Conservation (phyloP, 169 alveolate genomes). For the Theileria equi region DNA sequence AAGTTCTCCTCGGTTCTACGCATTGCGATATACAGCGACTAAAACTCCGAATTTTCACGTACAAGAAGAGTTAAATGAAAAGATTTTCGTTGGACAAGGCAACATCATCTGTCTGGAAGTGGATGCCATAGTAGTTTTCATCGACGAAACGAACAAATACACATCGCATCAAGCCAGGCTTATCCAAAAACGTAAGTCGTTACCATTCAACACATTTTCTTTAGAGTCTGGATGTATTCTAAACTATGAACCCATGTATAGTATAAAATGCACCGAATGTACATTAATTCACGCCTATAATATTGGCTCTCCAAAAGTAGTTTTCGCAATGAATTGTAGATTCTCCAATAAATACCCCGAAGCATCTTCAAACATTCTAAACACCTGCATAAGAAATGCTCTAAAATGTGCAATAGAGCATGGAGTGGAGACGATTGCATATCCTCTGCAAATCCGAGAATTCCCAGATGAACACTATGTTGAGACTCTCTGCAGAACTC, state of each 20-base stretch:
- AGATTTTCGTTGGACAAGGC: constrained; percentile 42
- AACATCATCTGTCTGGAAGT: constrained; percentile 47
- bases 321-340: constrained; percentile 39
- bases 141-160: constrained; percentile 36
- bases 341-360: constrained; percentile 55
- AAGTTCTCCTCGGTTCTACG: not conserved
- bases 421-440: constrained; percentile 38
- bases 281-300: constrained; percentile 35
- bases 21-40: constrained; percentile 10
- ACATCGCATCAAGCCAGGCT: constrained; percentile 19
- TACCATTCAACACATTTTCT: not conserved
- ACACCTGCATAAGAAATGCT: constrained; percentile 39
- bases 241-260: constrained; percentile 15
- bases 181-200: constrained; percentile 43
- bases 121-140: constrained; percentile 44
- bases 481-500: constrained; percentile 31
- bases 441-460: constrained; percentile 27
- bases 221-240: constrained; percentile 38
- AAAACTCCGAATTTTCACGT: constrained; percentile 42
- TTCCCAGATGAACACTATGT: constrained; percentile 34
- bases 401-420: constrained; percentile 44
- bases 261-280: constrained; percentile 46
- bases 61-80: constrained; percentile 25
- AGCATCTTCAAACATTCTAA: constrained; percentile 49
- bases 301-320: constrained; percentile 45